These are phyloP conservation scores for Acacia concinna DNA, from an alignment of 331 rosid genomes.

Conservation along the genomic window DNA sequence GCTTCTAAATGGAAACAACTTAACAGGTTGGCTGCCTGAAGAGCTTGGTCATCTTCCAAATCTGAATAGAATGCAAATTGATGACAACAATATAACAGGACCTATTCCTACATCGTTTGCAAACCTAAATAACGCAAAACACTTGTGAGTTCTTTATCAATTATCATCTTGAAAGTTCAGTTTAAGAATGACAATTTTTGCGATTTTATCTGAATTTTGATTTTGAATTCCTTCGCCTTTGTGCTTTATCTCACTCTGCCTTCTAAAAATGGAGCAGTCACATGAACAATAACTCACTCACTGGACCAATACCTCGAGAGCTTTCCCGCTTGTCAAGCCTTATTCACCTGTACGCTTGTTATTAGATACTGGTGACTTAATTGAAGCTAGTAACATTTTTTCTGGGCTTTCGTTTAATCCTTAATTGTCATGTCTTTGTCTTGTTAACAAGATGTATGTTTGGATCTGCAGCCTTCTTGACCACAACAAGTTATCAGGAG, in stretches of 20 bases:
- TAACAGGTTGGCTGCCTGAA: constrained; percentile 73
- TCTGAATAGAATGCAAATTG: constrained; percentile 67
- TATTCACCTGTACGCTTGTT: constrained; percentile 71
- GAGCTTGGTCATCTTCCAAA: constrained; percentile 76
- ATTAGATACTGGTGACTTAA: not conserved
- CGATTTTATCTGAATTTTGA: constrained; percentile 2
- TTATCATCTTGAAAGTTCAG: constrained; percentile 10
- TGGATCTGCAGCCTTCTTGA: constrained; percentile 75
- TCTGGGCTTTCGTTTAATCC: not conserved
- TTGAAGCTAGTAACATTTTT: constrained; percentile 26
- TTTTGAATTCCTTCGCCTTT: constrained; percentile 14
- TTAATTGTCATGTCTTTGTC: constrained; percentile 14
- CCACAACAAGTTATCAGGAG: constrained; percentile 75
- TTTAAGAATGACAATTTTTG: constrained; percentile 13
- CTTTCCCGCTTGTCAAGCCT: constrained; percentile 62
- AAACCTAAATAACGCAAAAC: constrained; percentile 52
- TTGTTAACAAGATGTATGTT: constrained; percentile 33
- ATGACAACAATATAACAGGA: constrained; percentile 70
- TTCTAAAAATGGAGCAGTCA: constrained; percentile 59
- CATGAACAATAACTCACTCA: constrained; percentile 97
- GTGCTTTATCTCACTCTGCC: not conserved
- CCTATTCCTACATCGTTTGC: constrained; percentile 75
- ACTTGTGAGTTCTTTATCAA: constrained; percentile 71
- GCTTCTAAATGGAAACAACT: constrained; percentile 74
- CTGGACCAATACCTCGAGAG: constrained; percentile 78